phyloP scores from a whole-genome alignment of 176 grass and related monocot species.

The Bolboschoenus planiculmis region DNA sequence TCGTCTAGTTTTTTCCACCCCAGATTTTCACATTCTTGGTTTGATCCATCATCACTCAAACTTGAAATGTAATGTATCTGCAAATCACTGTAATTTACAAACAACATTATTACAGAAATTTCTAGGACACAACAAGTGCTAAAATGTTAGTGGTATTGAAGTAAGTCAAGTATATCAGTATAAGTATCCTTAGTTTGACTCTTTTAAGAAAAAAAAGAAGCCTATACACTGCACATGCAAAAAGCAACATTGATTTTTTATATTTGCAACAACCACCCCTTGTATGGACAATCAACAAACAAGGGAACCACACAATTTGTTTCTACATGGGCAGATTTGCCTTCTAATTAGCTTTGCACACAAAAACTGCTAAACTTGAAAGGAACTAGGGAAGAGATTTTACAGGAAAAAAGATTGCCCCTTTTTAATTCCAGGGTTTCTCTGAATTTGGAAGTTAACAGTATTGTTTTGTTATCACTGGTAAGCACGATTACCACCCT shows the following conservation, averaged over 20 bases:
- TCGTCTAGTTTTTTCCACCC: slow-evolving; percentile 78
- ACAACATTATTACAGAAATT: not conserved
- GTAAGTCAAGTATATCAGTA: too few relatives aligned
- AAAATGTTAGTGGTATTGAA: not conserved
- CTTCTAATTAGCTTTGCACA: not conserved
- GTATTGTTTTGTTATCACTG: too few relatives aligned
- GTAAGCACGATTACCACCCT: too few relatives aligned
- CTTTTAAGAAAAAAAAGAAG: not conserved
- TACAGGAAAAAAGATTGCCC: too few relatives aligned
- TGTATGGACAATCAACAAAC: not conserved
- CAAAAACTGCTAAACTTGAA: not conserved
- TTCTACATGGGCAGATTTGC: not conserved
- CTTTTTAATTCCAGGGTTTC: too few relatives aligned
- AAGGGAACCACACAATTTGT: not conserved
- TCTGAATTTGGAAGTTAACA: too few relatives aligned
- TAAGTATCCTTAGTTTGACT: not conserved
- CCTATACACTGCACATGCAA: not conserved
- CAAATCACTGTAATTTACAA: slow-evolving; percentile 49
- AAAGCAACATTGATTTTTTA: not conserved
- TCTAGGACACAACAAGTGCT: not conserved
- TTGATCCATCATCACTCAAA: slow-evolving; percentile 52
- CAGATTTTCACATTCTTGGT: slow-evolving; percentile 61
- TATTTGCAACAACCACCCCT: not conserved
- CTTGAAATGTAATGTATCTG: slow-evolving; percentile 85
- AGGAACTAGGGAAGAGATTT: not conserved